Evolutionary conservation across 257 asterid species (phyloP).

Genomic region (Nicotiana sylvestris): DNA sequence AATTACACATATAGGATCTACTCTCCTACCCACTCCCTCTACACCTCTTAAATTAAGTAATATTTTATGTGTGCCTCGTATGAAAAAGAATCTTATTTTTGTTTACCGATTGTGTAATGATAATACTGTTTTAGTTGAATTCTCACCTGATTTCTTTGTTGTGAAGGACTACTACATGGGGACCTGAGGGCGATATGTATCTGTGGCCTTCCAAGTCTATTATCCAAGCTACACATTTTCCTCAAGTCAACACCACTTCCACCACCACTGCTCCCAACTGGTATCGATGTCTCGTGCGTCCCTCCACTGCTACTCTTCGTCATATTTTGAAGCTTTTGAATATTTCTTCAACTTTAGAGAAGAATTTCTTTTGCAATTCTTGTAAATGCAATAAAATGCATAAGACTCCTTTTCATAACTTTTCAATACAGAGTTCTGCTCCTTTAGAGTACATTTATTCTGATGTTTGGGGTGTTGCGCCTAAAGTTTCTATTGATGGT

Average conservation of each 20-base stretch:
- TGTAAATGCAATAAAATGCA: not conserved
- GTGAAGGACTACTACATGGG: not conserved
- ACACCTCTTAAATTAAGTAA: not conserved
- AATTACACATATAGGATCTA: not conserved
- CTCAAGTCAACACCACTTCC: not conserved
- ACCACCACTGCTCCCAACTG: not conserved
- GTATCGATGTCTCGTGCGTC: not conserved
- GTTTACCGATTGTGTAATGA: not conserved
- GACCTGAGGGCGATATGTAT: not conserved
- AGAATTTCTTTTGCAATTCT: not conserved
- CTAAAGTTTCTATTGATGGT: not conserved
- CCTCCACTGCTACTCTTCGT: not conserved
- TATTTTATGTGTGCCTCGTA: not conserved
- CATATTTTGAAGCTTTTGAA: not conserved
- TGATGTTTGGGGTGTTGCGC: not conserved
- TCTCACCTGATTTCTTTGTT: not conserved
- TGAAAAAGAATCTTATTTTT: not conserved
- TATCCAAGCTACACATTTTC: not conserved
- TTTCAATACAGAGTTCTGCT: not conserved
- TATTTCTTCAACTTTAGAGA: no score
- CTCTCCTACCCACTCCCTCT: not conserved
- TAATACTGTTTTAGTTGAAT: not conserved
- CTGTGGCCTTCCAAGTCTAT: not conserved
- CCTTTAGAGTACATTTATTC: not conserved
- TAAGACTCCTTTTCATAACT: not conserved